phyloP scores from a whole-genome alignment of 345 rosid species.

The Viola odorata region DNA sequence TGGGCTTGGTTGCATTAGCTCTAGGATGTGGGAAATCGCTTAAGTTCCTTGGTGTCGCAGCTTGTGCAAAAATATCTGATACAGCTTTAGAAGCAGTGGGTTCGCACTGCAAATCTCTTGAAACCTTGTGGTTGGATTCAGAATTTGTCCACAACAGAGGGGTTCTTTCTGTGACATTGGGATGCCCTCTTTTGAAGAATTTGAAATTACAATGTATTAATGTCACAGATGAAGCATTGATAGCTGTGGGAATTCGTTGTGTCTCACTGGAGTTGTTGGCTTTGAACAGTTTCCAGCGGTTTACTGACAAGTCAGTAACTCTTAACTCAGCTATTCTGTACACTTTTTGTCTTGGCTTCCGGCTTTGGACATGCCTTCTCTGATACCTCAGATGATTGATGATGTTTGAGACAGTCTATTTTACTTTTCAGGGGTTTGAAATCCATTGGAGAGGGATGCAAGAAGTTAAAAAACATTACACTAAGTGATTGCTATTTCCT shows the following conservation, averaged over 20 bases:
- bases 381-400: slow-evolving; percentile 4
- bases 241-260: slow-evolving; percentile 55
- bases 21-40: slow-evolving; percentile 57
- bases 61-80: slow-evolving; percentile 76
- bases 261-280: slow-evolving; percentile 68
- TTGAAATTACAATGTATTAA: slow-evolving; percentile 75
- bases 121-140: slow-evolving; percentile 69
- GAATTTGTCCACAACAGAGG: slow-evolving; percentile 68
- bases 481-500: slow-evolving; percentile 74
- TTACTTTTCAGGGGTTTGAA: slow-evolving; percentile 66
- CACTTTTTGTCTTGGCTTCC: too few species aligned
- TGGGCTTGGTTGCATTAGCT: slow-evolving; percentile 61
- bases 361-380: too few species aligned
- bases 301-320: slow-evolving; percentile 64
- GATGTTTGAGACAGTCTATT: slow-evolving; percentile 6
- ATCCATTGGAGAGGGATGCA: slow-evolving; percentile 74
- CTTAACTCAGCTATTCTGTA: neutral
- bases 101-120: slow-evolving; percentile 55
- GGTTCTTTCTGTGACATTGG: slow-evolving; percentile 63
- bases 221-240: slow-evolving; percentile 68
- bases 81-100: slow-evolving; percentile 69
- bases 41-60: slow-evolving; percentile 77
- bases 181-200: slow-evolving; percentile 56
- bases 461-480: slow-evolving; percentile 63
- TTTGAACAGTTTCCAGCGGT: slow-evolving; percentile 66